Conservation (phyloP, 768 basidiomycete genomes). For the Pleurotus ostreatus region DNA sequence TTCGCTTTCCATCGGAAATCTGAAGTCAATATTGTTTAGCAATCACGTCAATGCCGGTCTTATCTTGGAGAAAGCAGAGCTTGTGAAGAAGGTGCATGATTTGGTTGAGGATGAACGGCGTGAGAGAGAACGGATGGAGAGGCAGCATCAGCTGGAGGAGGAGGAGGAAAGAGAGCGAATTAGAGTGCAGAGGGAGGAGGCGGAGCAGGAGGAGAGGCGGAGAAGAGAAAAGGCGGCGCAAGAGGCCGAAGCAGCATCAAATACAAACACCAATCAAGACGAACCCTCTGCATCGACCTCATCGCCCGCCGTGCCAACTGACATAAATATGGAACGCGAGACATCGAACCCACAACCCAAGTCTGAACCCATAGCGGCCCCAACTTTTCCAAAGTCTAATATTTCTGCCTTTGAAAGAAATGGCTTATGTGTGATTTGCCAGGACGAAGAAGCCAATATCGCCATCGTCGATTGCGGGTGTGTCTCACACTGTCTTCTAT, state of each 20-base stretch:
- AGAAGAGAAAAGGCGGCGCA: slow-evolving; percentile 15
- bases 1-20: slow-evolving; percentile 58
- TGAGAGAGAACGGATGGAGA: slow-evolving; percentile 46
- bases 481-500: slow-evolving; percentile 21
- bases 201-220: slow-evolving; percentile 32
- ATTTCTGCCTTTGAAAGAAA: slow-evolving; percentile 51
- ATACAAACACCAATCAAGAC: not conserved
- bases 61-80: slow-evolving; percentile 82
- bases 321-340: slow-evolving; percentile 13
- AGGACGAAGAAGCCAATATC: slow-evolving; percentile 92
- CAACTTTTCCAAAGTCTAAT: slow-evolving; percentile 22
- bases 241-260: not conserved
- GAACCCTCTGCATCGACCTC: slow-evolving; percentile 9
- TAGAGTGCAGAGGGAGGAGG: slow-evolving; percentile 19
- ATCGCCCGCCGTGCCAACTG: slow-evolving; percentile 17
- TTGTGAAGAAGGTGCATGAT: slow-evolving; percentile 66
- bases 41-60: slow-evolving; percentile 78
- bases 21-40: slow-evolving; percentile 77
- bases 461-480: slow-evolving; percentile 95
- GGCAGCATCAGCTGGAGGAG: slow-evolving; percentile 42
- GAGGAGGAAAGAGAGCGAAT: slow-evolving; percentile 35
- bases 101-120: slow-evolving; percentile 62
- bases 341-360: slow-evolving; percentile 18
- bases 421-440: slow-evolving; percentile 88
- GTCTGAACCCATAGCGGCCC: slow-evolving; percentile 27